Conservation (phyloP, 306 rosid genomes). For the Castanea mollissima region DNA sequence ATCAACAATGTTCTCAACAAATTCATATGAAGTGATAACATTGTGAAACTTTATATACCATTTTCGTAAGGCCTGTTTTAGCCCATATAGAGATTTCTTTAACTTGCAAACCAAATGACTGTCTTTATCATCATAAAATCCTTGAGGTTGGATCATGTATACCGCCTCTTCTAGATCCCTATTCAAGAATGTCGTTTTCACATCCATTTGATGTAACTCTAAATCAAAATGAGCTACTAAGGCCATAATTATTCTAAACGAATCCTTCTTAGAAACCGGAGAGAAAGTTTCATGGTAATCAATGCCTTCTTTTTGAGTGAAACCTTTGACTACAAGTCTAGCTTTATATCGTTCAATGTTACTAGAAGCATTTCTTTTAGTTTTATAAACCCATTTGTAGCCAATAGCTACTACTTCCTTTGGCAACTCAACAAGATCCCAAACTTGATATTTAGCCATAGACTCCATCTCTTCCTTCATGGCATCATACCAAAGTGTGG, state of each 20-base stretch:
- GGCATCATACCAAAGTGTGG: neutral
- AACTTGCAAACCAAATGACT: too few species aligned
- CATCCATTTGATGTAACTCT: neutral
- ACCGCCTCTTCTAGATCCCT: neutral
- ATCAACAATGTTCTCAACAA: neutral
- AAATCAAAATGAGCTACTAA: neutral
- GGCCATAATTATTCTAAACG: too few species aligned
- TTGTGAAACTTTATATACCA: neutral
- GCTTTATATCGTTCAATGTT: neutral
- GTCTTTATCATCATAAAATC: too few species aligned
- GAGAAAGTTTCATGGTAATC: neutral
- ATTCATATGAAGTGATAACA: too few species aligned
- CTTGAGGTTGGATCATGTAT: neutral
- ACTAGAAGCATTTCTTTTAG: neutral
- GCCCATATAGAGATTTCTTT: neutral
- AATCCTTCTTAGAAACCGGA: neutral
- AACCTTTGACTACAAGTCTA: neutral
- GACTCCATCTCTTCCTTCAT: neutral
- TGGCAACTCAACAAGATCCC: neutral
- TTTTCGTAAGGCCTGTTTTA: neutral
- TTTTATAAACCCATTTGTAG: neutral
- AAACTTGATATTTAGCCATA: neutral
- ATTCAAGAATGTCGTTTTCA: neutral
- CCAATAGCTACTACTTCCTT: neutral
- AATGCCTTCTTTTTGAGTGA: neutral